Conservation (phyloP, 768 basidiomycete genomes). For the Lentinula detonsa region DNA sequence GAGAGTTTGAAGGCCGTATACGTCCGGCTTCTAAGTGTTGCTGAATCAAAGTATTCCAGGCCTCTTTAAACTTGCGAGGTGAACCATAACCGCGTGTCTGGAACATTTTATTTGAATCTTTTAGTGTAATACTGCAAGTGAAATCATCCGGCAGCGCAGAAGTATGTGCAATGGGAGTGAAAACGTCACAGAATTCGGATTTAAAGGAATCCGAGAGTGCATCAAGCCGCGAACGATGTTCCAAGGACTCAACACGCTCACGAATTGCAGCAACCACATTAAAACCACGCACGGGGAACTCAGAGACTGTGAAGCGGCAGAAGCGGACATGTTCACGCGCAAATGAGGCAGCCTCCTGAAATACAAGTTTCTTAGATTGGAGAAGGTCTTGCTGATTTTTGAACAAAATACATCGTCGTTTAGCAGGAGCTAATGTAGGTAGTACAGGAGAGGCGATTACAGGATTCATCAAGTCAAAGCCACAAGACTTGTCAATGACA, state of each 20-base stretch:
- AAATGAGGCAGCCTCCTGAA: too few species aligned
- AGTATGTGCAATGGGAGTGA: constrained; percentile 17
- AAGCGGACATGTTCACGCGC: too few species aligned
- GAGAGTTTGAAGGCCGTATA: constrained; percentile 16
- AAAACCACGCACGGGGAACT: too few species aligned
- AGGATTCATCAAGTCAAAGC: constrained; percentile 6
- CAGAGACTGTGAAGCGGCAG: too few species aligned
- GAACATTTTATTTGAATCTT: constrained; percentile 15
- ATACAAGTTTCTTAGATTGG: too few species aligned
- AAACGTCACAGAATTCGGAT: constrained; percentile 9
- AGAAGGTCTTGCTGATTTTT: too few species aligned
- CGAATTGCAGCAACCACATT: not conserved
- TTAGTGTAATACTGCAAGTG: constrained; percentile 14
- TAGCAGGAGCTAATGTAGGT: not conserved
- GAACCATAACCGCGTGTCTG: constrained; percentile 15
- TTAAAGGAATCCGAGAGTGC: constrained; percentile 5
- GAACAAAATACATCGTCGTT: not conserved
- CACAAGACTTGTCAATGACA: constrained; percentile 11
- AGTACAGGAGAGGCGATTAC: too few species aligned
- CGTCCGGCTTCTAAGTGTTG: constrained; percentile 23
- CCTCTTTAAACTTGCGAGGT: constrained; percentile 23
- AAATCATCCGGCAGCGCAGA: constrained; percentile 13
- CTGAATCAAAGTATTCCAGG: constrained; percentile 21
- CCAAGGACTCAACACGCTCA: not conserved
- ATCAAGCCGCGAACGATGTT: too few species aligned